These are phyloP conservation scores for Termitomyces sp. DNA, from an alignment of 768 basidiomycete genomes.

Conservation along the genomic window DNA sequence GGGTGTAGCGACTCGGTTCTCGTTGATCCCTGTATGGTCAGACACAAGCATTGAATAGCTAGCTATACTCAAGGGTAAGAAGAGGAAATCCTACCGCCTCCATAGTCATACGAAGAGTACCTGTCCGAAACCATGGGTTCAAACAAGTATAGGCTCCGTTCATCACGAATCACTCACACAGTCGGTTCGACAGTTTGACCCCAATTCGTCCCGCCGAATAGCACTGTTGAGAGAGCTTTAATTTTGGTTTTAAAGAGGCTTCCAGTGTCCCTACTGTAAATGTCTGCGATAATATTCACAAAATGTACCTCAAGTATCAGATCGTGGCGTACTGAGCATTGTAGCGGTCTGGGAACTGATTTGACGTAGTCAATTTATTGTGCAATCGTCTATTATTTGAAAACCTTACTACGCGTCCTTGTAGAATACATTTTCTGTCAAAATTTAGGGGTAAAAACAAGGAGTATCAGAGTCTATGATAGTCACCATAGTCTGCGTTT, in stretches of 20 bases:
- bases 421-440: conserved; percentile 43
- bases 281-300: conserved; percentile 22
- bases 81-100: conserved; percentile 28
- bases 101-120: conserved; percentile 59
- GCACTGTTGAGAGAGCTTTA: conserved; percentile 28
- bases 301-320: not conserved
- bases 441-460: not conserved
- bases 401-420: conserved; percentile 42
- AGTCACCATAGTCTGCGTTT: conserved; percentile 35
- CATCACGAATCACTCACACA: conserved; percentile 22
- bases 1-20: conserved; percentile 39
- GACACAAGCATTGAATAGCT: not conserved
- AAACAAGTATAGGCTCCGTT: not conserved
- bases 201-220: conserved; percentile 63
- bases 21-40: conserved; percentile 38
- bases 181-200: conserved; percentile 53
- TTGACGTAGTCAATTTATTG: not conserved
- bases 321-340: conserved; percentile 35
- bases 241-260: not conserved
- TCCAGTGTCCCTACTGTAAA: conserved; percentile 36
- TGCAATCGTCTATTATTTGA: not conserved
- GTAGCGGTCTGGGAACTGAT: conserved; percentile 41
- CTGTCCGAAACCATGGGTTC: not conserved
- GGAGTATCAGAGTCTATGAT: not conserved
- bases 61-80: not conserved